These are phyloP conservation scores for Coniochaeta sp. DNA, from an alignment of 2,329 filamentous ascomycete genomes.

Conservation along the genomic window DNA sequence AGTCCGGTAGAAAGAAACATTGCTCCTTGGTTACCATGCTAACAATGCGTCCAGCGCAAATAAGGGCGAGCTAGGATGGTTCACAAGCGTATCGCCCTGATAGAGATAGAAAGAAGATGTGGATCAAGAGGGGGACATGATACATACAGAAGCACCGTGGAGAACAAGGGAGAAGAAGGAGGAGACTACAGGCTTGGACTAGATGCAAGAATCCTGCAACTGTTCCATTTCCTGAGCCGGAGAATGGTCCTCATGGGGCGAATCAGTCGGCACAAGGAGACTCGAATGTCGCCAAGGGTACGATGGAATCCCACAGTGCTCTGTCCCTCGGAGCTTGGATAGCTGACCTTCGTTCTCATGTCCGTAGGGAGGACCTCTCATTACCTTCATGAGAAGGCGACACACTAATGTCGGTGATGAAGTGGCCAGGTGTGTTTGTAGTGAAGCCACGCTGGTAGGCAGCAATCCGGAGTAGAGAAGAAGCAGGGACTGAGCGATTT, in stretches of 20 bases:
- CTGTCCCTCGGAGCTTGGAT: too few relatives aligned
- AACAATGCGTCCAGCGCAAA: background rate
- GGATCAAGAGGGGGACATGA: background rate
- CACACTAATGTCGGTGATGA: background rate
- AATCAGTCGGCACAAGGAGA: background rate
- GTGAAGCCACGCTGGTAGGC: background rate
- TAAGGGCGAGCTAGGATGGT: background rate
- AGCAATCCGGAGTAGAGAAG: background rate
- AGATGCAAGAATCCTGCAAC: too few relatives aligned
- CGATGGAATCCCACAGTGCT: too few relatives aligned
- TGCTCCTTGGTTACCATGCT: background rate
- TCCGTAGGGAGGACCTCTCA: background rate
- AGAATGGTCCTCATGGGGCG: background rate
- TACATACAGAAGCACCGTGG: background rate
- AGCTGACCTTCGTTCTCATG: too few relatives aligned
- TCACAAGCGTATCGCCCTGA: background rate
- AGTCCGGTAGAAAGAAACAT: background rate
- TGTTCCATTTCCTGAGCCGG: background rate
- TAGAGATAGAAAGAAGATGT: background rate
- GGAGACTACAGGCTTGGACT: background rate
- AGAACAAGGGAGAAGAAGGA: background rate
- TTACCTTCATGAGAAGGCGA: background rate
- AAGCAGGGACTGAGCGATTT: background rate
- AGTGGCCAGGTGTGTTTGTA: background rate
- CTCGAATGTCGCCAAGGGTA: too few relatives aligned